Conservation (phyloP, 2,329 filamentous ascomycete species). For the Colletotrichum sp. region DNA sequence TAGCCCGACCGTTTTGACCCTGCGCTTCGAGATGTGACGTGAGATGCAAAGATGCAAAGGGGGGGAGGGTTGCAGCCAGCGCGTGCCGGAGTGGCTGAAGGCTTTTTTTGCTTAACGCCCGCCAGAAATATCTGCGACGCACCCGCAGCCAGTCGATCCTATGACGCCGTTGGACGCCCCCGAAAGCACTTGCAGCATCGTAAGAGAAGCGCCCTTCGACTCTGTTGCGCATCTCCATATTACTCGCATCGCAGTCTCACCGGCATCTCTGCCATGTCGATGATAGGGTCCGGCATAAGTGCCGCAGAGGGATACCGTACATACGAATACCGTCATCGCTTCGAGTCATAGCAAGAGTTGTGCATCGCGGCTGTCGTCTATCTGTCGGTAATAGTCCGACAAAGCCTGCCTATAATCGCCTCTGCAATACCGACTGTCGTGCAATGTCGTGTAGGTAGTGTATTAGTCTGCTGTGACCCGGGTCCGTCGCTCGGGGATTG, state of each 20-base stretch:
- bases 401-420: not conserved
- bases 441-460: not conserved
- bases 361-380: not conserved
- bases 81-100: not conserved
- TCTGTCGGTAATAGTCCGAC: slow-evolving; percentile 6
- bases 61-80: not conserved
- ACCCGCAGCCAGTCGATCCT: slow-evolving; percentile 4
- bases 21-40: slow-evolving; percentile 3
- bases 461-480: not conserved
- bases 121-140: slow-evolving; percentile 7
- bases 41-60: not conserved
- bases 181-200: not conserved
- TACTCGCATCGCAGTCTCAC: not conserved
- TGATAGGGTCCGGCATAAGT: not conserved
- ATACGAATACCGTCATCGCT: not conserved
- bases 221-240: not conserved
- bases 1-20: slow-evolving; percentile 8
- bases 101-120: not conserved
- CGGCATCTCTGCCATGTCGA: not conserved
- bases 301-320: not conserved
- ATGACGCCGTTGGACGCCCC: not conserved
- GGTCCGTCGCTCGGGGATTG: not conserved
- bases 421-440: not conserved
- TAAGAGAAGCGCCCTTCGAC: not conserved
- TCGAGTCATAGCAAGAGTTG: not conserved